Base-by-base conservation (phyloP, 202 grass and related monocot species). In the Cymbopogon flexuosus region DNA sequence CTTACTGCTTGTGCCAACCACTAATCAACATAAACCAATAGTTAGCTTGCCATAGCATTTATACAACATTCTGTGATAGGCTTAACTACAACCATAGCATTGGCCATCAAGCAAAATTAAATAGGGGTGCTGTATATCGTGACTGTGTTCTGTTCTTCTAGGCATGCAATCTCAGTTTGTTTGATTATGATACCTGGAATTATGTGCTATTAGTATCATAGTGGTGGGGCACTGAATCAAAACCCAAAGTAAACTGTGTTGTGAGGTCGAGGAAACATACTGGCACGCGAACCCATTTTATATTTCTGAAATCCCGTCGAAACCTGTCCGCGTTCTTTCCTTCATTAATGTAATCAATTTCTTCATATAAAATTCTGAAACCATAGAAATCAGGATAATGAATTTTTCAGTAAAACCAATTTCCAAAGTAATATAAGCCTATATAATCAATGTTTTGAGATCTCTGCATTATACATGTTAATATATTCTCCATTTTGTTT, bases 321-420 rank as follows among this genome's bases (percentile, higher is more conserved):
- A 97, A 97, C 85, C 76, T 94, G 77, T 97, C 95, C 0, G 95
- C 95, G 81, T 97, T 97, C 79, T 93, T 97, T 84, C 95, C 95
- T 94, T 97, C 95, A 72, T 97, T 97, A 64, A 97, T 89, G 72
- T 94, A 97, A 83, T 97, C 95, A 78, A 97, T 94, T 86, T 97
- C 95, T 89, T 97, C 88, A 89, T 97, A 97, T 51, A 97, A 77
- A 89, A 87, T 94, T 86, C 95, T 97, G 82, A 82, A 89, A 91
- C 70, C 27, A 29, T 11, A 15, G 65, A 90, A 64, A 84, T 65
- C 33, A 78, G 19, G 22, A 46, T 67, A 30, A 63, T 45, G 13
- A 81, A 34, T 3, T 78, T 30, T 72, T 45, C 16, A 2, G 31
- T 46, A 68, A 59, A 45, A n/a, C 76, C 30, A 82, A 15, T 62